Percentiles rank a stretch among this genome's conserved stretches.
Evolutionary conservation across 2,329 filamentous ascomycete genomes (phyloP).

Genomic region (Phaeoacremonium minimum): DNA sequence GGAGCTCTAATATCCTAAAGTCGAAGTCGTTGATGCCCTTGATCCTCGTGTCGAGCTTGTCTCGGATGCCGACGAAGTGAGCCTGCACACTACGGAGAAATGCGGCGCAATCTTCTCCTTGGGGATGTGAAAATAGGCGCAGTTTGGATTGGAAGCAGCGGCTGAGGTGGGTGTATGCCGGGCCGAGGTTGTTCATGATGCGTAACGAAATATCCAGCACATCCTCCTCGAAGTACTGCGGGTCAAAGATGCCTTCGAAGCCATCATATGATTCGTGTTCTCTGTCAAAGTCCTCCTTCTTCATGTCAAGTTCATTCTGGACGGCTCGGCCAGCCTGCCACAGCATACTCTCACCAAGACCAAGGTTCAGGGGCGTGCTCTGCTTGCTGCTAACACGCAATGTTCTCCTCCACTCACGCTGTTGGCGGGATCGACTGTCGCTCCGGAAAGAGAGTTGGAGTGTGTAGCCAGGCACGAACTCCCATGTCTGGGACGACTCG

Average conservation of each 20-base stretch:
- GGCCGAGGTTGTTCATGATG: slow-evolving; percentile 45
- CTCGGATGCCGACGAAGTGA: slow-evolving; percentile 29
- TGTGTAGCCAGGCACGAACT: slow-evolving; percentile 44
- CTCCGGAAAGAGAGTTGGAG: slow-evolving; percentile 41
- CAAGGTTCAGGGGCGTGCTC: slow-evolving; percentile 40
- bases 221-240: slow-evolving; percentile 34
- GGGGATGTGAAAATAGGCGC: slow-evolving; percentile 37
- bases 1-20: slow-evolving; percentile 40
- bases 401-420: slow-evolving; percentile 30
- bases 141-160: slow-evolving; percentile 37
- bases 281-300: slow-evolving; percentile 34
- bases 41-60: slow-evolving; percentile 35
- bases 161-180: slow-evolving; percentile 37
- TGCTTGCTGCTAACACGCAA: slow-evolving; percentile 42
- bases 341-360: slow-evolving; percentile 41
- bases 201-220: slow-evolving; percentile 40
- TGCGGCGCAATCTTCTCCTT: slow-evolving; percentile 35
- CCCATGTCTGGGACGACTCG: slow-evolving; percentile 38
- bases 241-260: slow-evolving; percentile 29
- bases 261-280: slow-evolving; percentile 29
- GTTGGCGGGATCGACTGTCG: slow-evolving; percentile 27
- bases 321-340: slow-evolving; percentile 37
- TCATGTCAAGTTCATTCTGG: slow-evolving; percentile 32
- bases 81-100: slow-evolving; percentile 36
- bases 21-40: slow-evolving; percentile 41